These are phyloP conservation scores for Corinectria fuckeliana DNA, from an alignment of 2,329 filamentous ascomycete species.

Conservation along the genomic window DNA sequence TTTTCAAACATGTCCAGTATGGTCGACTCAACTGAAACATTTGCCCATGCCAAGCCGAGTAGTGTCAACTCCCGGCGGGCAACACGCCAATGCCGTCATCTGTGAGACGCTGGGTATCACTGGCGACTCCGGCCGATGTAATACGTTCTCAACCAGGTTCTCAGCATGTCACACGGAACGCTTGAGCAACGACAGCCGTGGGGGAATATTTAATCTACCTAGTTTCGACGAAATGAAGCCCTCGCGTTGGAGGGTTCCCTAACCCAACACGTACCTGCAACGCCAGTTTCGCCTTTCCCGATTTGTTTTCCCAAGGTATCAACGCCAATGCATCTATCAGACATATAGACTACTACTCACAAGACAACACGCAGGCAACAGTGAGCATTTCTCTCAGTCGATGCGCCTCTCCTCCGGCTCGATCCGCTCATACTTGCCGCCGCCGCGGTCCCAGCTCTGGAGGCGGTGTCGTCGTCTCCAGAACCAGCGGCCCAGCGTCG, in stretches of 20 bases:
- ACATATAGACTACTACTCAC: neutral
- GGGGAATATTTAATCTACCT: neutral
- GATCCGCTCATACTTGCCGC: slow-evolving; percentile 20
- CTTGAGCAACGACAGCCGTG: too few relatives aligned
- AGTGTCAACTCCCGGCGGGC: neutral
- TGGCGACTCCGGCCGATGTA: neutral
- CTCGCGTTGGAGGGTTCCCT: neutral
- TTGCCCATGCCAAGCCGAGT: neutral
- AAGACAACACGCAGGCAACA: neutral
- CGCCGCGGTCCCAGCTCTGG: slow-evolving; percentile 9
- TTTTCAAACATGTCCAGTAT: too few relatives aligned
- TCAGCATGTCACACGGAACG: neutral
- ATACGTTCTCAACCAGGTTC: neutral
- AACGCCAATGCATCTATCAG: slow-evolving; percentile 18
- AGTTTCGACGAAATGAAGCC: neutral
- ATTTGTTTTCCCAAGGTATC: slow-evolving; percentile 15
- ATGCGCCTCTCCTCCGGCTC: slow-evolving; percentile 26
- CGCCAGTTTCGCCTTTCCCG: slow-evolving; percentile 1
- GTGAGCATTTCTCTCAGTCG: slow-evolving; percentile 10
- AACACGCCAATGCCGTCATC: neutral
- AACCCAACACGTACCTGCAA: neutral
- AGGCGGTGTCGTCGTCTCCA: slow-evolving; percentile 14
- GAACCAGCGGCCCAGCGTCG: slow-evolving; percentile 16
- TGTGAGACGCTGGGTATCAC: neutral
- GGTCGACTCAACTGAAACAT: neutral